Evolutionary conservation across 1,284 basidiomycete species (phyloP).

Genomic region (Sporisorium graminicola): DNA sequence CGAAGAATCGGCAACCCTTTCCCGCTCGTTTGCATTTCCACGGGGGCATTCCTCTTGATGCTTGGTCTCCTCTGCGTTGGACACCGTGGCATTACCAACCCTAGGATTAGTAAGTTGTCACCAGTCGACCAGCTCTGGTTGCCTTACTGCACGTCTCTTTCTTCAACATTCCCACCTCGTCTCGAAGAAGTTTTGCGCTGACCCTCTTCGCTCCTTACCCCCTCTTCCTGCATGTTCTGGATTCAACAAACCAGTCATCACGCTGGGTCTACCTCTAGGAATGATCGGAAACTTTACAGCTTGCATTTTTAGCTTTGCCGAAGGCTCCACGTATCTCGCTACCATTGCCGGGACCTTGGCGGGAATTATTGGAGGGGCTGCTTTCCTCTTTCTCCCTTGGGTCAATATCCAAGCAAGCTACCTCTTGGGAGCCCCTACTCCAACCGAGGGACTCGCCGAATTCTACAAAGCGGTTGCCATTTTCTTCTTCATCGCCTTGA

Average conservation of each 20-base stretch:
- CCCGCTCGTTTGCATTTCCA: conserved; percentile 48
- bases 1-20: conserved; percentile 55
- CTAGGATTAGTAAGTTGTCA: conserved; percentile 37
- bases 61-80: conserved; percentile 36
- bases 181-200: too few species aligned
- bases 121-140: too few species aligned
- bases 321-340: conserved; percentile 55
- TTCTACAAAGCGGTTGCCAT: conserved; percentile 42
- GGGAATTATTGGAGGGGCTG: conserved; percentile 40
- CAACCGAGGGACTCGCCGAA: conserved; percentile 13
- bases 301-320: conserved; percentile 52
- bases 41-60: conserved; percentile 49
- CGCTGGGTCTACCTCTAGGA: conserved; percentile 51
- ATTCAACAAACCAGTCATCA: conserved; percentile 20
- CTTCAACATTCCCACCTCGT: too few species aligned
- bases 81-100: conserved; percentile 33
- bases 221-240: too few species aligned
- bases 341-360: conserved; percentile 43
- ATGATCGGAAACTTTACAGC: conserved; percentile 55
- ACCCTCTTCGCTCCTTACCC: not conserved
- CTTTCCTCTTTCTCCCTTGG: conserved; percentile 56
- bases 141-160: too few species aligned
- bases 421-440: conserved; percentile 25
- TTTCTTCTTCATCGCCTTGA: conserved; percentile 48
- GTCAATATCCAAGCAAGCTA: conserved; percentile 50